Evolutionary conservation across 495 filamentous ascomycete species (phyloP).

Genomic region (Jackrogersella minutella): DNA sequence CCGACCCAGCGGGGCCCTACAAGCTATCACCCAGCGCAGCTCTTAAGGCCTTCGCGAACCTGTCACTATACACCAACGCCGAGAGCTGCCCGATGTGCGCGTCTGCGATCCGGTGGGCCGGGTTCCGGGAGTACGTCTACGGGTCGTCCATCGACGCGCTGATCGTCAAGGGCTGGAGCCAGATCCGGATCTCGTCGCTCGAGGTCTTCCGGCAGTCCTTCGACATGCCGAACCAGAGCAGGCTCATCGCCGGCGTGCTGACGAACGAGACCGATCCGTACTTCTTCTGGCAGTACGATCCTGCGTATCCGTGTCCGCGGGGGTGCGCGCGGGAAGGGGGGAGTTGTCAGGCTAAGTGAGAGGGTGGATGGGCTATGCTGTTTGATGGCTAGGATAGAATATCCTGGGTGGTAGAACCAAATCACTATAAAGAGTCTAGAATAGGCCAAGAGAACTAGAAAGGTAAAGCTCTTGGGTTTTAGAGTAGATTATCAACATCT

Average conservation of each 20-base stretch:
- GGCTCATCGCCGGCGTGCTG: conserved; percentile 54
- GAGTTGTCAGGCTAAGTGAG: conserved; percentile 24
- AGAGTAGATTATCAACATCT: no score
- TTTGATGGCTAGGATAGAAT: no score
- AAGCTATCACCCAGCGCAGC: conserved; percentile 51
- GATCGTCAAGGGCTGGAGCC: conserved; percentile 57
- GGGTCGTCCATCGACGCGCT: conserved; percentile 59
- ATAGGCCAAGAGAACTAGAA: no score
- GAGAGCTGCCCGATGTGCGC: conserved; percentile 69
- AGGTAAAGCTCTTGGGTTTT: no score
- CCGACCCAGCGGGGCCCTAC: conserved; percentile 53
- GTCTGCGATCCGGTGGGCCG: conserved; percentile 62
- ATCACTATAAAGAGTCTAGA: no score
- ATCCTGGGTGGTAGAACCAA: no score
- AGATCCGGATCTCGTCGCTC: conserved; percentile 55
- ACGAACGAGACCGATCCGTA: conserved; percentile 60
- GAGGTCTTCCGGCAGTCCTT: conserved; percentile 57
- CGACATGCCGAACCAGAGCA: conserved; percentile 43
- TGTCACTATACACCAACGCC: conserved; percentile 64
- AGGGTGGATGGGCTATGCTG: no score
- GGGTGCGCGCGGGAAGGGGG: conserved; percentile 49
- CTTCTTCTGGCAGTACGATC: conserved; percentile 63
- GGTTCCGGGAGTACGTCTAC: conserved; percentile 63
- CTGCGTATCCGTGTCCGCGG: conserved; percentile 50
- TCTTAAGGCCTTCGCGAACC: conserved; percentile 51